A percentile compares a stretch with the other conserved stretches of the same genome.
Evolutionary conservation across 345 rosid species (phyloP).

Genomic region (Hibiscus trionum): DNA sequence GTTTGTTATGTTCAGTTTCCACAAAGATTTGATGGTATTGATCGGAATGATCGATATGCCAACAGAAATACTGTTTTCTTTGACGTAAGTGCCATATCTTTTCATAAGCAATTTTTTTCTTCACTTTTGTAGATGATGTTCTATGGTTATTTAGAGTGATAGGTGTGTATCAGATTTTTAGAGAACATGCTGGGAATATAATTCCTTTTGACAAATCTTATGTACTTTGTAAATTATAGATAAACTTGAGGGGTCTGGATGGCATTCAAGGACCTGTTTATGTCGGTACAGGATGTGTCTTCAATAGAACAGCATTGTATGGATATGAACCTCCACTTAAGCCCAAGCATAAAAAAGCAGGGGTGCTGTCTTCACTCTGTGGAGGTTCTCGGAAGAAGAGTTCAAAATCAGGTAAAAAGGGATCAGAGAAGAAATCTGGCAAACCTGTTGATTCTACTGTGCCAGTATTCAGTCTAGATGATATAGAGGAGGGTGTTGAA

Average conservation of each 20-base stretch:
- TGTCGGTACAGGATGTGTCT: slow-evolving; percentile 98
- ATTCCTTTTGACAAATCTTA: background rate
- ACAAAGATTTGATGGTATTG: slow-evolving; percentile 94
- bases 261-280: slow-evolving; percentile 99
- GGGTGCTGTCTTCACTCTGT: slow-evolving; percentile 68
- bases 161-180: background rate
- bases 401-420: slow-evolving; percentile 61
- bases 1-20: slow-evolving; percentile 96
- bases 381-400: slow-evolving; percentile 77
- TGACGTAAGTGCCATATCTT: slow-evolving; percentile 49
- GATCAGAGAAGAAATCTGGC: slow-evolving; percentile 72
- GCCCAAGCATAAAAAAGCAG: slow-evolving; percentile 72
- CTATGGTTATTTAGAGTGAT: background rate
- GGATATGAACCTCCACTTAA: slow-evolving; percentile 95
- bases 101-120: background rate
- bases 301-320: slow-evolving; percentile 89
- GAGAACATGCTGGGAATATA: background rate
- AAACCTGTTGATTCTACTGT: slow-evolving; percentile 79
- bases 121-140: background rate
- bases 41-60: slow-evolving; percentile 81
- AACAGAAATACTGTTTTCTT: slow-evolving; percentile 90
- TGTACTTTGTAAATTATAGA: slow-evolving; percentile 34
- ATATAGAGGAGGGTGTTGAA: slow-evolving; percentile 96
- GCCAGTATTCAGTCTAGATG: slow-evolving; percentile 83
- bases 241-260: slow-evolving; percentile 93